phyloP scores from a whole-genome alignment of 805 yeast genomes.

The Naumovozyma castellii region DNA sequence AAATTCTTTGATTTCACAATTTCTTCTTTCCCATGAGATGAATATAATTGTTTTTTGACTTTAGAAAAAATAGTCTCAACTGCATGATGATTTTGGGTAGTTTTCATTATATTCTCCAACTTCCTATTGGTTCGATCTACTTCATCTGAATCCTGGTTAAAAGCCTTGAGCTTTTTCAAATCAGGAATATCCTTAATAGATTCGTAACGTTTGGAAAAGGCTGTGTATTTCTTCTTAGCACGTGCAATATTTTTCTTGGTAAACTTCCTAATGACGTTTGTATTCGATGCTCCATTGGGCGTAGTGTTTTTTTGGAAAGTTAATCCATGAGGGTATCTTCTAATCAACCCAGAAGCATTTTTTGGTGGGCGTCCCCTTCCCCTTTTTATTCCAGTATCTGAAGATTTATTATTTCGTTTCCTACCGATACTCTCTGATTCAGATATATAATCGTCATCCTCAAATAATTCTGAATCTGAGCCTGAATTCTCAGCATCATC shows the following conservation, averaged over 20 bases:
- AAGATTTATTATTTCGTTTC: neutral
- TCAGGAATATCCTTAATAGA: slow-evolving; percentile 25
- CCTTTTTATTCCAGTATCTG: neutral
- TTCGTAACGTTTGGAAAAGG: slow-evolving; percentile 20
- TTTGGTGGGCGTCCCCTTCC: slow-evolving; percentile 6
- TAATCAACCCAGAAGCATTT: neutral
- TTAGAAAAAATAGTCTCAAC: slow-evolving; percentile 29
- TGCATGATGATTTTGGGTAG: slow-evolving; percentile 32
- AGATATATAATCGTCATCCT: slow-evolving; percentile 3
- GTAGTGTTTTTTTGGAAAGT: neutral
- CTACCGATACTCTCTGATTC: too few relatives aligned
- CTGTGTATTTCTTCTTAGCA: slow-evolving; percentile 26
- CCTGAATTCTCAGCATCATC: slow-evolving; percentile 4
- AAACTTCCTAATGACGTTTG: slow-evolving; percentile 21
- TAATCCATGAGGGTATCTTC: neutral
- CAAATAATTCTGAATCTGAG: slow-evolving; percentile 10
- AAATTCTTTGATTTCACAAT: slow-evolving; percentile 30
- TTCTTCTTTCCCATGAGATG: slow-evolving; percentile 36
- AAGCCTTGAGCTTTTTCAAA: slow-evolving; percentile 21
- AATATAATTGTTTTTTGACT: slow-evolving; percentile 31
- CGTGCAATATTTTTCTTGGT: slow-evolving; percentile 26
- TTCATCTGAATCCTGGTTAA: slow-evolving; percentile 13
- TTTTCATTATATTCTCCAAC: slow-evolving; percentile 27
- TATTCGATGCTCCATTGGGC: slow-evolving; percentile 2
- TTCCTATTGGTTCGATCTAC: slow-evolving; percentile 17